Evolutionary conservation across 2,329 filamentous ascomycete genomes (phyloP), one percentile per base, ranked within the genome.

Genomic region (Scytalidium lignicola): DNA sequence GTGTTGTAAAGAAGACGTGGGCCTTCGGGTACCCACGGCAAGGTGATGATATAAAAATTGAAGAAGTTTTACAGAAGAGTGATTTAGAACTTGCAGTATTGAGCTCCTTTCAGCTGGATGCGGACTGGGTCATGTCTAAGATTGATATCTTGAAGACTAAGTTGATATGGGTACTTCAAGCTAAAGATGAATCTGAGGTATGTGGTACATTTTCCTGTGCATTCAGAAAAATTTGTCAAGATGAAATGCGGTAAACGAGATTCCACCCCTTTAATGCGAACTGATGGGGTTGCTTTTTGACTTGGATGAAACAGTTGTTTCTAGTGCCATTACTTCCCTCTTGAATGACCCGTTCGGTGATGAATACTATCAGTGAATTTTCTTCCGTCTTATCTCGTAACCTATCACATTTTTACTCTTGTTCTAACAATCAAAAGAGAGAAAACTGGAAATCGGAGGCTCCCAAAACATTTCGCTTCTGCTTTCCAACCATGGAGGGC

Each of bases 101-200:
- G 4, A 95, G 90, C 58, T 88, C 92, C 0, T 97, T 87, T 58
- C 82, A 92, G 63, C 93, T 88, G 83, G 86, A 97, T 54, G 79
- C 85, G 13, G 78, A 86, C 22, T 65, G 62, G 62, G 48, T 65
- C 7, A 44, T 39, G 15, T 47, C 49, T 12, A 95, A 93, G 63
- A 65, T 95, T 22, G 74, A 89, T 52, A 63, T 75, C 13, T 58
- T 55, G 10, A 75, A 65, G 48, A 88, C 85, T 0, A 83, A 80
- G 55, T 69, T 89, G n/a, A 57, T 82, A 19, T 72, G 88, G 49
- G 63, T 83, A 40, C 75, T 79, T 2, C 82, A 74, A 61, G 80
- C 80, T 3, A 67, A 68, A 3, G 68, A 69, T 48, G 74, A 82
- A 29, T 62, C 65, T 13, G 73, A 81, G 67, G 79, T 83, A 68